Evolutionary conservation across 495 filamentous ascomycete species (phyloP).

Genomic region (Amphirosellinia nigrospora): DNA sequence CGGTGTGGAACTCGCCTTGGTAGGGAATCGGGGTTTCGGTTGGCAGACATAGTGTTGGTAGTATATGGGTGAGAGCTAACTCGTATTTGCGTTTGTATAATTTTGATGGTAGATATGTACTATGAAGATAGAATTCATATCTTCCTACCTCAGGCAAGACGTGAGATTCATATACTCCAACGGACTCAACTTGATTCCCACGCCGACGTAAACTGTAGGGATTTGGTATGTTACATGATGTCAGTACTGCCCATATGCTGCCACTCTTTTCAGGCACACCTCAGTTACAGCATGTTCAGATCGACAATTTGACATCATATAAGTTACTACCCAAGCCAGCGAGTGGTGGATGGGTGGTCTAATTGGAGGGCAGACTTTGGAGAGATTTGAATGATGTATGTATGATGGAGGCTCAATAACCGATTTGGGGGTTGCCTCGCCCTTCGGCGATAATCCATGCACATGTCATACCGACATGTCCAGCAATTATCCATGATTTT

Average conservation of each 20-base stretch:
- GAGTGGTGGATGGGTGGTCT: too few species aligned
- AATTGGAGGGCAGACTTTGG: neutral
- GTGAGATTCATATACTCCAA: conserved; percentile 6
- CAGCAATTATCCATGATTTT: neutral
- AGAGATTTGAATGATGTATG: conserved; percentile 3
- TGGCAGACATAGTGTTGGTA: conserved; percentile 55
- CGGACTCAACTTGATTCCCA: neutral
- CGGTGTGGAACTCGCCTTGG: conserved; percentile 64
- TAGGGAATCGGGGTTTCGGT: conserved; percentile 60
- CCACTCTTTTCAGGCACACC: neutral
- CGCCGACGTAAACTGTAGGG: conserved; percentile 3
- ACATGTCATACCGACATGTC: neutral
- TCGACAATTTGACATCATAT: conserved; percentile 18
- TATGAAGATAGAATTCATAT: neutral
- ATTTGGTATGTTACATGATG: conserved; percentile 8
- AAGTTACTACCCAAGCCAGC: neutral
- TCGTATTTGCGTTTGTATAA: neutral
- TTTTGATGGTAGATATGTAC: neutral
- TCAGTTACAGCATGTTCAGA: neutral
- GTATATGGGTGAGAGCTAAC: neutral
- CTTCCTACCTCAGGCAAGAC: neutral
- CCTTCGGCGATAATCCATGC: neutral
- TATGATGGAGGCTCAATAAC: conserved; percentile 12
- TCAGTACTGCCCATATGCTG: conserved; percentile 10
- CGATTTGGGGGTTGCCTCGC: neutral